These are phyloP conservation scores for Ruellia speciosa DNA, from an alignment of 305 asterid species.

Conservation along the genomic window DNA sequence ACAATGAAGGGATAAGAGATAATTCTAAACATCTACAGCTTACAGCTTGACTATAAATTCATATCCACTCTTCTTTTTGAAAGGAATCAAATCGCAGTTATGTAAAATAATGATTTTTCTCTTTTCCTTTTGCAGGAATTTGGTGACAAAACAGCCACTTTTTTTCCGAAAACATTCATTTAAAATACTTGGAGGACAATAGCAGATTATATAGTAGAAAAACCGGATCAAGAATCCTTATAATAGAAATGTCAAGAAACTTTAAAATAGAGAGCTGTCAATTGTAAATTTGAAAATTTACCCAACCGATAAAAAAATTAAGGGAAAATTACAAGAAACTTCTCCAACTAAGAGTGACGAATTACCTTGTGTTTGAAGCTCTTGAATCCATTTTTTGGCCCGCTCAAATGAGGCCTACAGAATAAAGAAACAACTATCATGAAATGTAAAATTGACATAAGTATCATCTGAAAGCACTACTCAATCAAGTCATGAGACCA, in stretches of 20 bases:
- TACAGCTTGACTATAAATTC: neutral
- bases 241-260: neutral
- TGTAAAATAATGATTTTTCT: neutral
- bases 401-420: conserved; percentile 49
- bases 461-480: neutral
- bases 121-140: neutral
- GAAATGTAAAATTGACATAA: conserved; percentile 11
- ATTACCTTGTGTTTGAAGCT: conserved; percentile 56
- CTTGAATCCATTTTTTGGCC: conserved; percentile 58
- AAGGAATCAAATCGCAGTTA: neutral
- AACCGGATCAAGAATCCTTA: neutral
- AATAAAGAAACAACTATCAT: conserved; percentile 6
- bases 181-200: neutral
- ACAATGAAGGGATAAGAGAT: neutral
- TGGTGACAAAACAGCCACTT: neutral
- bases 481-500: neutral
- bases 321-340: neutral
- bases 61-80: neutral
- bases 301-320: neutral
- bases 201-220: neutral
- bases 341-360: conserved; percentile 11
- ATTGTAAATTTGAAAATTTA: neutral
- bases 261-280: neutral
- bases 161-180: neutral
- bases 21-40: no score